Evolutionary conservation across 176 grass and related monocot genomes (phyloP), one percentile per base, ranked within the genome.

Genomic region (Rhynchospora breviuscula): DNA sequence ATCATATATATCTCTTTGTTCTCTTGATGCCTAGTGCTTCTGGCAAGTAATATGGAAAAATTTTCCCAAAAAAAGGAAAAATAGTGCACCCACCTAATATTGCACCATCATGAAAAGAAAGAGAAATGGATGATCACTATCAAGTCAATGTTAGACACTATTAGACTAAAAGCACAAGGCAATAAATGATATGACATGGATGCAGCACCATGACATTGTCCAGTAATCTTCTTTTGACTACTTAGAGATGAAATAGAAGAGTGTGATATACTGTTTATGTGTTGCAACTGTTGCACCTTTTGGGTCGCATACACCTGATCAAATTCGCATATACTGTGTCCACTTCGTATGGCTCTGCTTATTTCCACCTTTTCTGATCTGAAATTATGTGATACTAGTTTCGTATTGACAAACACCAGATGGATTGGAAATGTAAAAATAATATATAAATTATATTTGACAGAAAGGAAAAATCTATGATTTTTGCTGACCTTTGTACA

Each of bases 191-290:
- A 80, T 62, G 78, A 80, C 58, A 44, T 58, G 44, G 33, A 75
- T 75, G 70, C 44, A 75, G 44, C 70, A 75, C 70, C 26, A 61
- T 58, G 26, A 45, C 29, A 61, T 80, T 31, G 53, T 61, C 54
- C 33, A 63, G 58, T 63, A 63, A 81, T 81, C 25, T 81, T 81
- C 35, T 81, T 81, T 63, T 63, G 78, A 63, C 78, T 22, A 81
- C 44, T 46, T 80, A 21, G 33, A 56, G 72, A 53, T 76, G 10
- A 76, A 54, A 31, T 76, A 46, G 72, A 53, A 77, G 14, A 56
- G 22, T 56, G 72, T 29, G 49, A 56, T 29, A 8, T 77, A 56
- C 73, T 77, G 49, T 77, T 77, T 10, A 77, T 77, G 49, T 77
- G 48, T 13, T 56, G 73, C 56, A 33, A 77, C 49, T 57, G 73